Evolutionary conservation across 768 basidiomycete species (phyloP), one percentile per base, ranked within the genome.

Genomic region (Coprinopsis cinerea): DNA sequence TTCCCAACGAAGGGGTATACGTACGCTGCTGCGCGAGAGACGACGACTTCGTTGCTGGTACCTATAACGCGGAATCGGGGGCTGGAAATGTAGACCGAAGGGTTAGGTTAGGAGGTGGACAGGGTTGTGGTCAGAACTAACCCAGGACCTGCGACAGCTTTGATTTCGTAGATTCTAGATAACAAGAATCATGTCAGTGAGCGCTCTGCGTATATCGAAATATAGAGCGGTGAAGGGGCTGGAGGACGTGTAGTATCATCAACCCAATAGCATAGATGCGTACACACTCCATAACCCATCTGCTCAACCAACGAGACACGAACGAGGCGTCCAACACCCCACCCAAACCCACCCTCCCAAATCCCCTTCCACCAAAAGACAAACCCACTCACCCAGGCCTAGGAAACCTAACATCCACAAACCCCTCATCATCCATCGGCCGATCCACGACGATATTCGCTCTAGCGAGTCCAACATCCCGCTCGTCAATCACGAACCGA

Each of bases 401-500:
- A 6, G 48, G 48, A 49, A 49, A 49, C 17, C 4, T 27, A 17
- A 49, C 48, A 6, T 20, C 26, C 5, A 41, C 39, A 26, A 20
- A n/a, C 4, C 40, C 48, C 6, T 22, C 15, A 22, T 28, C 30
- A 13, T 28, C 41, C 9, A 6, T 4, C 2, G 27, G 36, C 11
- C 17, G 4, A 18, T 28, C 20, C 20, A 49, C 17, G 3, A 22
- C 27, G 44, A 46, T 46, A 24, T 47, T 52, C 23, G 51, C 51
- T 20, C 2, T 5, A 4, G 43, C 49, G n/a, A 52, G 44, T 9
- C 51, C 51, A 6, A 39, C 23, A 47, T 52, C 32, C 14, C 14
- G 10, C 27, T 41, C 25, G 3, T 34, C 17, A 15, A 49, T 30
- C 9, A 49, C 48, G 40, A 49, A 49, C 4, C 48, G 48, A 15